Evolutionary conservation across 306 rosid species (phyloP).

Genomic region (Quercus gilva): DNA sequence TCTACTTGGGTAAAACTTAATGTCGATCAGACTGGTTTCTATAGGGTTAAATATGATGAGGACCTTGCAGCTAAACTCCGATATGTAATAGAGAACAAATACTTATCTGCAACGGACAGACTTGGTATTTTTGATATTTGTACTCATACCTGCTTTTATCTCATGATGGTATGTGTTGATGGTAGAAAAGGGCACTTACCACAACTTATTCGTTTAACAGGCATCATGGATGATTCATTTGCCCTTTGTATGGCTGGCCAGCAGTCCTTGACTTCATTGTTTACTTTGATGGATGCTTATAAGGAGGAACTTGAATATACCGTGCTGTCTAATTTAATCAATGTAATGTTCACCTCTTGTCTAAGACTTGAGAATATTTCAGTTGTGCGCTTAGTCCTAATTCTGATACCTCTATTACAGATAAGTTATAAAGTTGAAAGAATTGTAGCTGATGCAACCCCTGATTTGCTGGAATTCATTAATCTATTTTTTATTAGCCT

Average conservation of each 20-base stretch:
- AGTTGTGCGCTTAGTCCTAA: conserved; percentile 25
- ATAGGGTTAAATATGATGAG: conserved; percentile 90
- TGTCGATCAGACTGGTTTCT: conserved; percentile 93
- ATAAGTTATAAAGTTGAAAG: conserved; percentile 48
- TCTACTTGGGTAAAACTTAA: conserved; percentile 76
- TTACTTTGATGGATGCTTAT: conserved; percentile 76
- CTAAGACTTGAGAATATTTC: conserved; percentile 7
- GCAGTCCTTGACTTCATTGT: conserved; percentile 64
- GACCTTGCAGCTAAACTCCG: conserved; percentile 66
- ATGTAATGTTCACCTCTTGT: conserved; percentile 47
- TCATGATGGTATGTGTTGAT: background rate
- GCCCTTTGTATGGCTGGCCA: conserved; percentile 82
- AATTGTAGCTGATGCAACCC: conserved; percentile 79
- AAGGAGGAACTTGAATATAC: conserved; percentile 78
- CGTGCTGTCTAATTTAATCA: conserved; percentile 75
- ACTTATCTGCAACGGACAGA: conserved; percentile 77
- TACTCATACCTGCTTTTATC: background rate
- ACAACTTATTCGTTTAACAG: conserved; percentile 41
- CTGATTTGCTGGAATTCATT: conserved; percentile 47
- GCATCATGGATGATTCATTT: conserved; percentile 79
- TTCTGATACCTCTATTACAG: conserved; percentile 41
- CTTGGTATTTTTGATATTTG: conserved; percentile 53
- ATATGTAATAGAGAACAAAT: conserved; percentile 62
- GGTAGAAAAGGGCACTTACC: conserved; percentile 16
- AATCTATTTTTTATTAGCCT: conserved; percentile 55